Evolutionary conservation across 169 alveolate genomes (phyloP), one percentile per base, ranked within the genome.

Genomic region (Cryptosporidium baileyi): DNA sequence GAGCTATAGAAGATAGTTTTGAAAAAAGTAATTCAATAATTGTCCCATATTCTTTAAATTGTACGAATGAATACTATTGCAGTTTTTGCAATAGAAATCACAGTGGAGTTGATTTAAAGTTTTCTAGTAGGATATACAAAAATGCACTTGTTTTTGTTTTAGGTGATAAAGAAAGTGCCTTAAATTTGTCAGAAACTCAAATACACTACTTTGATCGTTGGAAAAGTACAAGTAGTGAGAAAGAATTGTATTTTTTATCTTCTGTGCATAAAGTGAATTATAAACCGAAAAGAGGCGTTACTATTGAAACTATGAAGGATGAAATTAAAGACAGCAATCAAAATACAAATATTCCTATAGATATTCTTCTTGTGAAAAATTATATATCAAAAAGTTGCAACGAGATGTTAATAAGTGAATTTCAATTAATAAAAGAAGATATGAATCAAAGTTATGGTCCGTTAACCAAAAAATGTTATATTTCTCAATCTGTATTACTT

Each of bases 101-200:
- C 3, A 19, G 24, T 15, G 36, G 24, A 5, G 19, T 17, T 5
- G 67, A 57, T 34, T 54, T 54, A 17, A 51, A 51, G 38, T 74
- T 54, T 74, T 36, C 67, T 40, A 40, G 74, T 32, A 54, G 67
- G 59, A 57, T 74, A 13, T 74, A 51, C 26, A 74, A 59, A 43
- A 74, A 74, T 74, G 85, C 85, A 22, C 24, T 74, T 15, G 85
- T 74, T 54, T 74, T 74, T 54, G 41, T 74, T 2, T 54, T 74
- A 52, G 85, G 67, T 5, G 67, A 74, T 11, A 74, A 34, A 30
- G 85, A 74, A 34, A 74, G n/a, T 19, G n/a, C 43, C 5, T 47
- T 54, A 8, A 41, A 41, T 24, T 45, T 74, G 15, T 24, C 85
- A 22, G 67, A 74, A n/a, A 52, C 19, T 22, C 85, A 74, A 74